Evolutionary conservation across 2,329 filamentous ascomycete species (phyloP).

Genomic region (Ophiostoma angusticollis): DNA sequence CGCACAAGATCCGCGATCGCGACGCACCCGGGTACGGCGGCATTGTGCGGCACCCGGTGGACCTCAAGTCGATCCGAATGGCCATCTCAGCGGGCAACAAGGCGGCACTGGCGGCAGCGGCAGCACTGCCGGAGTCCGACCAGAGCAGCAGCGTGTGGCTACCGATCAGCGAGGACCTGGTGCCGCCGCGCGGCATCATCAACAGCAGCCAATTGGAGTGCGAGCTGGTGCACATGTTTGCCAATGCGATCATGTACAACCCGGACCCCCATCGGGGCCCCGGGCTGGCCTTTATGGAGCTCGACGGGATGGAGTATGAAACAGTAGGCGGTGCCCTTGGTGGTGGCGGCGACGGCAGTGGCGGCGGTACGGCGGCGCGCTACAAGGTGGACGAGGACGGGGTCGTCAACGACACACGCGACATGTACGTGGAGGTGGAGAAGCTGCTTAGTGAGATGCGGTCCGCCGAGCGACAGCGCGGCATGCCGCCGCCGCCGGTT

Average conservation of each 20-base stretch:
- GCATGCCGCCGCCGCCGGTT: conserved; percentile 23
- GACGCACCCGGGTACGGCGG: conserved; percentile 65
- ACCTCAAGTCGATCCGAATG: conserved; percentile 64
- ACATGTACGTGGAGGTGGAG: conserved; percentile 84
- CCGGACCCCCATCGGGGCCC: conserved; percentile 63
- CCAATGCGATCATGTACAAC: conserved; percentile 98
- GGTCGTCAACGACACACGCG: conserved; percentile 72
- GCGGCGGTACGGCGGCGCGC: no score
- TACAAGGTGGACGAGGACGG: conserved; percentile 70
- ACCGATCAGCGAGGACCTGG: conserved; percentile 60
- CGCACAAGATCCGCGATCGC: conserved; percentile 58
- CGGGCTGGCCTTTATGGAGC: conserved; percentile 45
- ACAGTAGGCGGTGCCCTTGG: conserved; percentile 15
- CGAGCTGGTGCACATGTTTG: conserved; percentile 92
- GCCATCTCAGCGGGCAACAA: conserved; percentile 63
- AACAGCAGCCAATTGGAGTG: conserved; percentile 88
- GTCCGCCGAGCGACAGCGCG: conserved; percentile 51
- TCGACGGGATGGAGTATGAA: conserved; percentile 26
- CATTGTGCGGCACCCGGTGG: conserved; percentile 61
- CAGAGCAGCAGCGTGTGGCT: conserved; percentile 47
- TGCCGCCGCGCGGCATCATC: conserved; percentile 80
- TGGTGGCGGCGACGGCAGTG: conserved; percentile 27
- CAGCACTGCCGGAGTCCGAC: conserved; percentile 47
- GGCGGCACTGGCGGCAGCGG: conserved; percentile 47
- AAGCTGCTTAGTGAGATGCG: conserved; percentile 64